Percentiles rank a stretch among this genome's conserved stretches.
phyloP scores from a whole-genome alignment of 2,329 filamentous ascomycete genomes.

The Microsporum canis region DNA sequence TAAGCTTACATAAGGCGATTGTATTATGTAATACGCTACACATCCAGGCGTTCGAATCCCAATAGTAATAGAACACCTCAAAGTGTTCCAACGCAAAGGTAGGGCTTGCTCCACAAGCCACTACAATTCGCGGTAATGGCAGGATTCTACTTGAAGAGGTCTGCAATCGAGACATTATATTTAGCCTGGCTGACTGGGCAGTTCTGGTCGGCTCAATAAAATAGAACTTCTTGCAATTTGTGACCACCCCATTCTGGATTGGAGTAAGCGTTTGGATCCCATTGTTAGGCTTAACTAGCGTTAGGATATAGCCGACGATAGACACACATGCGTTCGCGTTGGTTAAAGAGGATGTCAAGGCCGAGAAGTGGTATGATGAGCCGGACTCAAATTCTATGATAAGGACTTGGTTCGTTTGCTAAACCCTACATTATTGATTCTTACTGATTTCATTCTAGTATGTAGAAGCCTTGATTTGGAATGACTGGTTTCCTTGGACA shows the following conservation, averaged over 20 bases:
- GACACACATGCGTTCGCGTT: not conserved
- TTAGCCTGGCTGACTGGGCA: not conserved
- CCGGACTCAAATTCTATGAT: slow-evolving; percentile 18
- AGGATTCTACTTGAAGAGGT: not conserved
- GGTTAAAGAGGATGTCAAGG: not conserved
- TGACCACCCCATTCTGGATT: not conserved
- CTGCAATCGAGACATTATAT: not conserved
- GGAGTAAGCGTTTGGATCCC: not conserved
- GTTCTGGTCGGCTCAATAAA: not conserved
- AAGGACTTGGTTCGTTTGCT: slow-evolving; percentile 16
- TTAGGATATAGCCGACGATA: not conserved
- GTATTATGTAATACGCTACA: too few relatives aligned
- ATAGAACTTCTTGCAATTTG: not conserved
- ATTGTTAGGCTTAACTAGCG: not conserved
- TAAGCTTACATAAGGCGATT: too few relatives aligned
- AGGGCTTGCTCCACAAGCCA: not conserved
- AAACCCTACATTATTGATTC: not conserved
- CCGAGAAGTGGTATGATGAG: not conserved
- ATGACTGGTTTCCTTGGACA: not conserved
- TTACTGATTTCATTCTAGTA: not conserved
- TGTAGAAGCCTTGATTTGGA: not conserved
- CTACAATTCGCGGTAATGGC: not conserved
- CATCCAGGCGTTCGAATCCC: too few relatives aligned
- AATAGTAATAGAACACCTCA: too few relatives aligned
- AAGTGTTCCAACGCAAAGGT: not conserved